A percentile compares a stretch with the other conserved stretches of the same genome.
Conservation (phyloP, 345 rosid genomes). For the Acer saccharum region DNA sequence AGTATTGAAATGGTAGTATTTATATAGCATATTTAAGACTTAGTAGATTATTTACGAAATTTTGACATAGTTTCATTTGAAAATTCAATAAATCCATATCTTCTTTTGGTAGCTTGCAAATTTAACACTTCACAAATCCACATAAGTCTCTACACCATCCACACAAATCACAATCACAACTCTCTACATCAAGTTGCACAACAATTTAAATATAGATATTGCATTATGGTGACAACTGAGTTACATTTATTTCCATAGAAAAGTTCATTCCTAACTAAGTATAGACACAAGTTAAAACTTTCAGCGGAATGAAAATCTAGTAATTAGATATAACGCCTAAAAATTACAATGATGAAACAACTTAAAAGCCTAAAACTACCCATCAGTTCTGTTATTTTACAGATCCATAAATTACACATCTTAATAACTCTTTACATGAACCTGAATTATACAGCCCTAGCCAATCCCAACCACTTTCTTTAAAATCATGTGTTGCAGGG, state of each 20-base stretch:
- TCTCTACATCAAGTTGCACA: no score
- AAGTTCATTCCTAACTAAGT: slow-evolving; percentile 23
- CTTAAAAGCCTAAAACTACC: slow-evolving; percentile 19
- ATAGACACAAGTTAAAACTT: slow-evolving; percentile 26
- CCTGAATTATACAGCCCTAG: background rate
- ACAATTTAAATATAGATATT: no score
- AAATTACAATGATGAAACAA: slow-evolving; percentile 20
- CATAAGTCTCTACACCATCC: no score
- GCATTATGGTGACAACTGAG: background rate
- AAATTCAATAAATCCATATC: no score
- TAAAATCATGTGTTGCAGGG: slow-evolving; percentile 21
- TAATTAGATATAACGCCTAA: slow-evolving; percentile 27
- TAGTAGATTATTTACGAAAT: no score
- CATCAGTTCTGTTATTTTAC: slow-evolving; percentile 34
- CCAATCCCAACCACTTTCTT: slow-evolving; percentile 17
- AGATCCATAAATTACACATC: slow-evolving; percentile 38
- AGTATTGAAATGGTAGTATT: no score
- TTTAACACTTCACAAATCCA: no score
- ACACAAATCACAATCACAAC: no score
- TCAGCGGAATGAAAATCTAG: slow-evolving; percentile 19
- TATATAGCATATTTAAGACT: no score
- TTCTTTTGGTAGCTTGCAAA: no score
- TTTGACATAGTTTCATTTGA: no score
- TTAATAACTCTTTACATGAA: slow-evolving; percentile 32
- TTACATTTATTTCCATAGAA: slow-evolving; percentile 35